Conservation (phyloP, 352 stramenopile genomes). For the Phytophthora sp. region DNA sequence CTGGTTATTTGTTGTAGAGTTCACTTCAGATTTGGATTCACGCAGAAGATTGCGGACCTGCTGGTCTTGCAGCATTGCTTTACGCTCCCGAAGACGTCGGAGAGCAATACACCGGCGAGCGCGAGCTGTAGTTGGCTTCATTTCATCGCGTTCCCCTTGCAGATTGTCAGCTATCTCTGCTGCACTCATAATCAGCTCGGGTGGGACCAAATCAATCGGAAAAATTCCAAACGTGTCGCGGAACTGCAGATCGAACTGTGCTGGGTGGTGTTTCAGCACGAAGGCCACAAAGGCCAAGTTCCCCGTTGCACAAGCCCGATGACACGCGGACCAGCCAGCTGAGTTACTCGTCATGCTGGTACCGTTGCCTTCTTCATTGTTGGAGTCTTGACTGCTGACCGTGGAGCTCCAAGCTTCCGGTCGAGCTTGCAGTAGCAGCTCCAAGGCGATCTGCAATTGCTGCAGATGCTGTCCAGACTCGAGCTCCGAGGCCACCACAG, state of each 20-base stretch:
- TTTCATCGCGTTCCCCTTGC: neutral
- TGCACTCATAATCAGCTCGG: slow-evolving; percentile 42
- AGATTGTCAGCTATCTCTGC: slow-evolving; percentile 32
- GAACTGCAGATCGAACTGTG: slow-evolving; percentile 37
- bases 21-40: neutral
- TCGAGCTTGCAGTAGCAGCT: slow-evolving; percentile 52
- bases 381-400: slow-evolving; percentile 9
- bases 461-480: slow-evolving; percentile 62
- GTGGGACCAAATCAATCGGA: slow-evolving; percentile 61
- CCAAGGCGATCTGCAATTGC: slow-evolving; percentile 66
- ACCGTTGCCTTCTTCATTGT: slow-evolving; percentile 1
- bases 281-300: slow-evolving; percentile 69
- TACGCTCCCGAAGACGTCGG: slow-evolving; percentile 43
- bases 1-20: slow-evolving; percentile 6
- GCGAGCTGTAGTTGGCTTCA: slow-evolving; percentile 24
- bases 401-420: slow-evolving; percentile 40
- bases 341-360: slow-evolving; percentile 35
- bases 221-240: slow-evolving; percentile 61
- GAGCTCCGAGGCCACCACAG: slow-evolving; percentile 61
- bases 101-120: slow-evolving; percentile 37
- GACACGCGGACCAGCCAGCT: slow-evolving; percentile 51
- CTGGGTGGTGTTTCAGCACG: slow-evolving; percentile 41
- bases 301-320: slow-evolving; percentile 62
- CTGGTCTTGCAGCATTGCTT: slow-evolving; percentile 31
- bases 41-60: slow-evolving; percentile 7